Percentiles rank a stretch among this genome's conserved stretches.
Conservation (phyloP, 108 stramenopile species). For the Nitzschia sp. region DNA sequence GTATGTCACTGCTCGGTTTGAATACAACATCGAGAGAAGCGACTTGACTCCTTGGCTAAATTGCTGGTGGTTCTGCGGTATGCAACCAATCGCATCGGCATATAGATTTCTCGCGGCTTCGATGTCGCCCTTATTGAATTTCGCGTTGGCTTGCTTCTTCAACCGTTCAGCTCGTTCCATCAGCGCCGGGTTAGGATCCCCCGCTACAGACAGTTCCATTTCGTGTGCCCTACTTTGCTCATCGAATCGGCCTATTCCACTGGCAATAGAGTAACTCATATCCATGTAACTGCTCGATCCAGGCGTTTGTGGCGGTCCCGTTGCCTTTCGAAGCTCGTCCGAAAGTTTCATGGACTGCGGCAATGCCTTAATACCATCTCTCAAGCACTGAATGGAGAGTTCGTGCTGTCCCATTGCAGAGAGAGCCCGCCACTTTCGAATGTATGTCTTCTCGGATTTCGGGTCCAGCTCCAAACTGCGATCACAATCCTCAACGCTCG, state of each 20-base stretch:
- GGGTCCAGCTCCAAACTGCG: slow-evolving; percentile 32
- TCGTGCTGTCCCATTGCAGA: slow-evolving; percentile 34
- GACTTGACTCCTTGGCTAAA: slow-evolving; percentile 28
- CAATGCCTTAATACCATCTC: slow-evolving; percentile 17
- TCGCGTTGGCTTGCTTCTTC: slow-evolving; percentile 43
- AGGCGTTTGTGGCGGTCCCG: slow-evolving; percentile 15
- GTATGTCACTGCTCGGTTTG: slow-evolving; percentile 40
- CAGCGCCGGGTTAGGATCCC: slow-evolving; percentile 35
- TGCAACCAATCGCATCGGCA: slow-evolving; percentile 28
- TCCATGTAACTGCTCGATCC: background rate
- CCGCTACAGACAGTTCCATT: slow-evolving; percentile 27
- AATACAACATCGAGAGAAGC: slow-evolving; percentile 33
- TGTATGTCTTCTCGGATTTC: slow-evolving; percentile 35
- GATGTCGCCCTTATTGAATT: slow-evolving; percentile 43
- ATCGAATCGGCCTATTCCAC: slow-evolving; percentile 9
- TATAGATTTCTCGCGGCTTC: slow-evolving; percentile 29
- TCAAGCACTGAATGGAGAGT: slow-evolving; percentile 19
- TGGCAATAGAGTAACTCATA: slow-evolving; percentile 21
- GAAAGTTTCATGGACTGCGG: slow-evolving; percentile 23
- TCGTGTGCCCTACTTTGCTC: slow-evolving; percentile 17
- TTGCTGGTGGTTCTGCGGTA: slow-evolving; percentile 18
- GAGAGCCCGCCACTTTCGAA: slow-evolving; percentile 42
- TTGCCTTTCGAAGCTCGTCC: slow-evolving; percentile 33
- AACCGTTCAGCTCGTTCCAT: slow-evolving; percentile 33
- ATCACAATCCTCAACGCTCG: slow-evolving; percentile 42